Conservation (phyloP, 2,329 filamentous ascomycete genomes). For the Remersonia thermophila region DNA sequence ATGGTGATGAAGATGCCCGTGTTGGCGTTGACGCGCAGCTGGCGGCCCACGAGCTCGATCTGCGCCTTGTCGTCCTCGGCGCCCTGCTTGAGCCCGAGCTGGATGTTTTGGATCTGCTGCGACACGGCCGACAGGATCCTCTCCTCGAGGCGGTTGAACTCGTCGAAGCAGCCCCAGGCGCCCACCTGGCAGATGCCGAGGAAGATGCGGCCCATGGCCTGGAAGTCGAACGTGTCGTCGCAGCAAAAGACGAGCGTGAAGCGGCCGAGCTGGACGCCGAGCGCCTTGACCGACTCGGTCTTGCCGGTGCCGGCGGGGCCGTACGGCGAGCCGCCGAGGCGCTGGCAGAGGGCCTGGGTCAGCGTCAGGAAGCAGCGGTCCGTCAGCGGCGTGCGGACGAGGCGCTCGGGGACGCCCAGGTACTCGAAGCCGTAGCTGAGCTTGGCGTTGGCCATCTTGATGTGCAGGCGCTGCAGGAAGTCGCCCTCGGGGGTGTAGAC, state of each 20-base stretch:
- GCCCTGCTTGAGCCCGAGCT: constrained; percentile 81
- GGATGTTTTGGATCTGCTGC: constrained; percentile 98
- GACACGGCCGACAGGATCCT: constrained; percentile 95
- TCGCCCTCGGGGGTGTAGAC: constrained; percentile 76
- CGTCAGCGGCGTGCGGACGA: constrained; percentile 91
- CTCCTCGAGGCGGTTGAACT: constrained; percentile 98
- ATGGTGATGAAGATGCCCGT: constrained; percentile 99
- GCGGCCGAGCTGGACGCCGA: constrained; percentile 89
- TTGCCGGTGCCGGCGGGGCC: constrained; percentile 97
- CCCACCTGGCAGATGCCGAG: constrained; percentile 97
- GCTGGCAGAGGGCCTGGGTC: constrained; percentile 88
- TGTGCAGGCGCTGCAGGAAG: constrained; percentile 65
- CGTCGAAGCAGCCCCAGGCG: constrained; percentile 98
- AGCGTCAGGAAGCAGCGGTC: constrained; percentile 97
- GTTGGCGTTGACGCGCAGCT: constrained; percentile 78
- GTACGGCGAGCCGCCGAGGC: constrained; percentile 91
- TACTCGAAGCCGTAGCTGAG: constrained; percentile 98
- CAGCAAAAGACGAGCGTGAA: constrained; percentile 99
- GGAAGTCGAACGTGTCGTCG: constrained; percentile 98
- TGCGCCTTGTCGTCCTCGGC: constrained; percentile 71
- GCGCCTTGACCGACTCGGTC: constrained; percentile 95
- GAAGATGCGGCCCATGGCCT: constrained; percentile 99
- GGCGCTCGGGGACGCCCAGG: constrained; percentile 85
- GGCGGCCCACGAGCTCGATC: constrained; percentile 88
- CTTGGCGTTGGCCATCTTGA: constrained; percentile 94